These are phyloP conservation scores for Kuraishia ogatae DNA, from an alignment of 805 yeast species.

Conservation along the genomic window DNA sequence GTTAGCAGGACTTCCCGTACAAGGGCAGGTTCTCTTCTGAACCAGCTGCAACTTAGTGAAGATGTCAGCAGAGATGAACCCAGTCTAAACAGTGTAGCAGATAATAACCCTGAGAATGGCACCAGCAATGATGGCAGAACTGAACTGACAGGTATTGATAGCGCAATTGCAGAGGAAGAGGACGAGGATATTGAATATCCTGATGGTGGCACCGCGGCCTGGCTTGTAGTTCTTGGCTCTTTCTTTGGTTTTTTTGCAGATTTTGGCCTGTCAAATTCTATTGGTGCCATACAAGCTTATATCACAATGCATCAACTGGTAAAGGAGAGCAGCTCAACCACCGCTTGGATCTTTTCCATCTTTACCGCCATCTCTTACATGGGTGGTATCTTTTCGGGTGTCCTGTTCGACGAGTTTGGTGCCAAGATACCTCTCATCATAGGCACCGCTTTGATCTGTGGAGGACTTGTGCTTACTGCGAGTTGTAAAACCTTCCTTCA, in stretches of 20 bases:
- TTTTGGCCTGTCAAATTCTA: slow-evolving; percentile 48
- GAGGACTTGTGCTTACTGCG: slow-evolving; percentile 44
- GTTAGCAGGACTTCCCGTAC: not conserved
- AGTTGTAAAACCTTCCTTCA: slow-evolving; percentile 28
- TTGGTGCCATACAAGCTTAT: slow-evolving; percentile 58
- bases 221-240: slow-evolving; percentile 47
- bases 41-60: not conserved
- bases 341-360: slow-evolving; percentile 61
- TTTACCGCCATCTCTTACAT: slow-evolving; percentile 39
- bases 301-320: slow-evolving; percentile 46
- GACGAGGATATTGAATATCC: slow-evolving; percentile 28
- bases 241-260: slow-evolving; percentile 46
- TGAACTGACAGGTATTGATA: not conserved
- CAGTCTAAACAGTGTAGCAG: no score
- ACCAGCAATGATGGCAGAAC: not conserved
- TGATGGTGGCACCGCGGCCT: slow-evolving; percentile 54
- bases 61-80: not conserved
- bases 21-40: not conserved
- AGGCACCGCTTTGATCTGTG: slow-evolving; percentile 32
- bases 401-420: slow-evolving; percentile 49
- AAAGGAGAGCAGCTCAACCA: slow-evolving; percentile 32
- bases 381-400: slow-evolving; percentile 45
- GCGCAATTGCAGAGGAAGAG: not conserved
- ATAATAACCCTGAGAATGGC: no score
- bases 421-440: slow-evolving; percentile 29